Conservation (phyloP, 495 filamentous ascomycete genomes). For the Amniculicola lignicola region DNA sequence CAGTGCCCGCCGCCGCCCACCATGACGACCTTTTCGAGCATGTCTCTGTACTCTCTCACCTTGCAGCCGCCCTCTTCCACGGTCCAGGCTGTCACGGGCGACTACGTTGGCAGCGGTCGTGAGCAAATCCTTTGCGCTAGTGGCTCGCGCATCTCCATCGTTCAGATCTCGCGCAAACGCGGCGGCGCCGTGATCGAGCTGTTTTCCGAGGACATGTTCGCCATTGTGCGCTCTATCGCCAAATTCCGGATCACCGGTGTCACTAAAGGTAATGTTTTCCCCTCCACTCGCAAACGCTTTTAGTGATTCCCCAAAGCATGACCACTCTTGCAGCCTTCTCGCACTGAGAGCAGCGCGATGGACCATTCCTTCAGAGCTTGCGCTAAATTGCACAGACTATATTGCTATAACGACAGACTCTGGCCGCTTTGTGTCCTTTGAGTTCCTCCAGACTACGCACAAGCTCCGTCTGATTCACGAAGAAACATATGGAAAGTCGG, state of each 20-base stretch:
- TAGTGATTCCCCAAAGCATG: conserved; percentile 88
- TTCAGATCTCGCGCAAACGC: conserved; percentile 78
- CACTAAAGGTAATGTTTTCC: conserved; percentile 75
- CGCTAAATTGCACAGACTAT: conserved; percentile 79
- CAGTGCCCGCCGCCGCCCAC: conserved; percentile 43
- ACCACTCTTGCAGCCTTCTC: conserved; percentile 33
- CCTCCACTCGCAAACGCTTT: conserved; percentile 50
- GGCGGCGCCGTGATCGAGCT: conserved; percentile 82
- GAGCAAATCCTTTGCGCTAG: conserved; percentile 96
- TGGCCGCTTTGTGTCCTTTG: conserved; percentile 87
- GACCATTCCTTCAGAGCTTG: conserved; percentile 38
- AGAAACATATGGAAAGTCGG: conserved; percentile 97
- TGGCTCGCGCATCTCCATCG: conserved; percentile 81
- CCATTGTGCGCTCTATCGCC: conserved; percentile 83
- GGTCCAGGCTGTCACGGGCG: conserved; percentile 84
- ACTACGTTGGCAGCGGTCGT: conserved; percentile 91
- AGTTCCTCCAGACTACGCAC: conserved; percentile 85
- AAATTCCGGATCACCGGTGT: conserved; percentile 89
- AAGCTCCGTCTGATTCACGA: conserved; percentile 84
- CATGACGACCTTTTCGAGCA: conserved; percentile 96
- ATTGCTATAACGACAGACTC: conserved; percentile 95
- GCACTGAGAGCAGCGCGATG: conserved; percentile 1
- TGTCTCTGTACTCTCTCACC: conserved; percentile 96
- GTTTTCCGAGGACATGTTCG: conserved; percentile 89
- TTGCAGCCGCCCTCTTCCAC: conserved; percentile 86